phyloP scores from a whole-genome alignment of 257 asterid species.

The Rubia yunnanensis region DNA sequence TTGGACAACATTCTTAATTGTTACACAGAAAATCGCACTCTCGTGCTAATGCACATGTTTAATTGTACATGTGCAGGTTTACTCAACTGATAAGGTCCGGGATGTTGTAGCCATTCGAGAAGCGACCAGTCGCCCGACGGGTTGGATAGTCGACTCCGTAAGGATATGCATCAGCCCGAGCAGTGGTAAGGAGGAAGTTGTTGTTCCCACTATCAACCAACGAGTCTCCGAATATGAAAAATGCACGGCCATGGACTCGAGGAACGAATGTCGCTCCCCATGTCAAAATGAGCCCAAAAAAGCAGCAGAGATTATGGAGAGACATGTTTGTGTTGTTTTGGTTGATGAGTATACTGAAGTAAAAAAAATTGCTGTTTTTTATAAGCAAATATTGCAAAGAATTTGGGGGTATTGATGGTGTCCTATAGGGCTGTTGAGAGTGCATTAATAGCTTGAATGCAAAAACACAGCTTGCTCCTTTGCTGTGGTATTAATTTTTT shows the following conservation, averaged over 20 bases:
- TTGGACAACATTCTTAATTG: not conserved
- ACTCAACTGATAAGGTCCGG: slow-evolving; percentile 40
- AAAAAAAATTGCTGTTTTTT: not conserved
- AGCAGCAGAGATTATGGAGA: slow-evolving; percentile 8
- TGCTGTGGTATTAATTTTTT: not conserved
- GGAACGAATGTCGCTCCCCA: not conserved
- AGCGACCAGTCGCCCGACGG: slow-evolving; percentile 35
- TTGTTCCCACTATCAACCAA: slow-evolving; percentile 42
- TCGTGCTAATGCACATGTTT: too few relatives aligned
- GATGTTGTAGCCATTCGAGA: slow-evolving; percentile 43
- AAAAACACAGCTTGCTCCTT: slow-evolving; percentile 14
- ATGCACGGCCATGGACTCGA: slow-evolving; percentile 24
- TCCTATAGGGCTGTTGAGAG: not conserved
- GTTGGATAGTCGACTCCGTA: slow-evolving; percentile 35
- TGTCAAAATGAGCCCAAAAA: slow-evolving; percentile 14
- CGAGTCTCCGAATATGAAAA: slow-evolving; percentile 42
- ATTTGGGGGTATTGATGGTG: not conserved
- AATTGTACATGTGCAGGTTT: not conserved
- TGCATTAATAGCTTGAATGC: slow-evolving; percentile 9
- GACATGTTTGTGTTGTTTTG: slow-evolving; percentile 5
- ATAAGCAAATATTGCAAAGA: too few relatives aligned
- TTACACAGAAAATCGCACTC: not conserved
- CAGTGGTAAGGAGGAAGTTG: slow-evolving; percentile 31
- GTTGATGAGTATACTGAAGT: not conserved
- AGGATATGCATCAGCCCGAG: slow-evolving; percentile 42